A percentile compares a stretch with the other conserved stretches of the same genome.
Conservation (phyloP, 2,329 filamentous ascomycete species). For the Arthrobotrys megalospora region DNA sequence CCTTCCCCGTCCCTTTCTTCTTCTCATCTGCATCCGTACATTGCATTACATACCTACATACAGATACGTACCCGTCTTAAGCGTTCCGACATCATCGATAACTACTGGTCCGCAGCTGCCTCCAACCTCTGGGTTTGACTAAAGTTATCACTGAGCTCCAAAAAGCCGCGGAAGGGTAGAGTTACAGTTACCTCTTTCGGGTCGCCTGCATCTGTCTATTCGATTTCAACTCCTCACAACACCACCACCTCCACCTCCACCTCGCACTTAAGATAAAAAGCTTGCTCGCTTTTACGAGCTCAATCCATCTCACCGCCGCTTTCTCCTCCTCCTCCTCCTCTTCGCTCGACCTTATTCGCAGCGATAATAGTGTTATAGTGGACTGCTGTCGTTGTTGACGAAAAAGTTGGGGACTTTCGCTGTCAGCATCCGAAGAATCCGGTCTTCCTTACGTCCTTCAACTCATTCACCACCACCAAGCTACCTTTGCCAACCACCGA, state of each 20-base stretch:
- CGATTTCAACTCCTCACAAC: conserved; percentile 20
- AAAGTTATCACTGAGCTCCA: conserved; percentile 21
- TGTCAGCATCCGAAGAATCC: conserved; percentile 26
- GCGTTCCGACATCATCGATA: conserved; percentile 1
- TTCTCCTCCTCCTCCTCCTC: background rate
- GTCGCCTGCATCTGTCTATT: background rate
- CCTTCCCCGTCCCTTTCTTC: background rate
- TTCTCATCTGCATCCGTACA: conserved; percentile 5
- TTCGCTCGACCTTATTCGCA: background rate
- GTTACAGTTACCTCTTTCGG: conserved; percentile 39
- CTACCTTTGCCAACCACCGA: conserved; percentile 3
- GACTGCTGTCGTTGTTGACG: conserved; percentile 1
- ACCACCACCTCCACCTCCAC: background rate
- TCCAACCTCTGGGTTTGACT: background rate
- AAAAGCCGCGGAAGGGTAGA: conserved; percentile 42
- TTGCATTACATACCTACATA: background rate
- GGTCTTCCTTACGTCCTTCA: conserved; percentile 5
- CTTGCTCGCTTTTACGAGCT: conserved; percentile 26
- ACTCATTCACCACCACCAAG: conserved; percentile 2
- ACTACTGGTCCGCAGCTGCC: background rate
- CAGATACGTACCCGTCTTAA: conserved; percentile 19
- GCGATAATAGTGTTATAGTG: conserved; percentile 5
- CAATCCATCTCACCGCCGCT: conserved; percentile 46
- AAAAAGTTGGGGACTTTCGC: conserved; percentile 1
- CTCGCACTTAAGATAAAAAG: background rate